Evolutionary conservation across 441 rosid genomes (phyloP).

Genomic region (Adansonia madagascariensis): DNA sequence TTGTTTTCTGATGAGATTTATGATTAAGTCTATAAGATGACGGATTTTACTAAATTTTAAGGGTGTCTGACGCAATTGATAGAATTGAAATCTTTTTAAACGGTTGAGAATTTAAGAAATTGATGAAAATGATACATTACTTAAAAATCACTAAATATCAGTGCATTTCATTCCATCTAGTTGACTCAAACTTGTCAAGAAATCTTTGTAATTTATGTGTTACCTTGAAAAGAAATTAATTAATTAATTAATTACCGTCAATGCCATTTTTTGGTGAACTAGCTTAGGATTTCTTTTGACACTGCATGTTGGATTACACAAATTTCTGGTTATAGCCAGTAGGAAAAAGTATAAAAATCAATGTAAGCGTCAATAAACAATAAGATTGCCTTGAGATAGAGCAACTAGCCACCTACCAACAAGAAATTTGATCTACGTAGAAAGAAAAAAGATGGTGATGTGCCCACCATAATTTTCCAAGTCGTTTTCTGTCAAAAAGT

Average conservation of each 20-base stretch:
- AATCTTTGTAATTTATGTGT: not conserved
- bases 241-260: no score
- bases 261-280: slow-evolving; percentile 2
- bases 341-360: not conserved
- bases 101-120: not conserved
- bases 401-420: slow-evolving; percentile 20
- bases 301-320: not conserved
- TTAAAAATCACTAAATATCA: not conserved
- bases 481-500: not conserved
- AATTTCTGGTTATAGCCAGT: not conserved
- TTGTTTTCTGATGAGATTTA: no score
- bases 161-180: not conserved
- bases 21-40: no score
- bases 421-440: slow-evolving; percentile 3
- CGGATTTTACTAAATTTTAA: no score
- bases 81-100: no score
- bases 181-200: not conserved
- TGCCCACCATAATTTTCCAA: not conserved
- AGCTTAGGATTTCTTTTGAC: not conserved
- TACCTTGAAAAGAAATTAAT: slow-evolving; percentile 6
- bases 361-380: not conserved
- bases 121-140: not conserved
- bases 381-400: not conserved
- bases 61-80: no score
- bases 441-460: slow-evolving; percentile 4